Evolutionary conservation across 2,329 filamentous ascomycete genomes (phyloP).

Genomic region (Madurella fahalii): DNA sequence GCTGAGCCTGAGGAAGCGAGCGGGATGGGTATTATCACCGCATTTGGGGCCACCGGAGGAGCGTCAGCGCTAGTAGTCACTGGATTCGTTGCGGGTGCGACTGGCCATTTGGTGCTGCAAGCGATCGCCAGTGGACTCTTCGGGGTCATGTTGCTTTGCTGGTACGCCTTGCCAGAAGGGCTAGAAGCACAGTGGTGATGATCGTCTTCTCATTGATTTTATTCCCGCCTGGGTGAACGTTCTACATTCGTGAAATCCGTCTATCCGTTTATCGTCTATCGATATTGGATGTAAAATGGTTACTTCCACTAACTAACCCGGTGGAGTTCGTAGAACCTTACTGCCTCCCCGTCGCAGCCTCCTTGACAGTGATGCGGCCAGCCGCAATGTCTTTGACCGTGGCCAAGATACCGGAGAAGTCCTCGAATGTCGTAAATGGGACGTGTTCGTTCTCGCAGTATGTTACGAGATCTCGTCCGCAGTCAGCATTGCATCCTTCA

Average conservation of each 20-base stretch:
- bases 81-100: constrained; percentile 58
- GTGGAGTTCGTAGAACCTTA: neutral
- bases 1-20: constrained; percentile 57
- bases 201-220: too few relatives aligned
- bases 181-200: too few relatives aligned
- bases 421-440: constrained; percentile 81
- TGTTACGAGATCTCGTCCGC: constrained; percentile 66
- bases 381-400: constrained; percentile 26
- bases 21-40: constrained; percentile 63
- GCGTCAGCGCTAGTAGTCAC: constrained; percentile 64
- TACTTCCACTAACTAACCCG: too few relatives aligned
- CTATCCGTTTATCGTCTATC: constrained; percentile 10
- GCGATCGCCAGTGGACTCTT: too few relatives aligned
- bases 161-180: too few relatives aligned
- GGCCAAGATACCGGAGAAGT: constrained; percentile 60
- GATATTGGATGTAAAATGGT: neutral
- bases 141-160: too few relatives aligned
- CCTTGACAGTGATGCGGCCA: constrained; percentile 23
- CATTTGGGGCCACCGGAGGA: constrained; percentile 66
- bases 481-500: constrained; percentile 17
- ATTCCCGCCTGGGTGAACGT: neutral
- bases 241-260: neutral
- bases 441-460: constrained; percentile 83
- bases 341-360: constrained; percentile 26
- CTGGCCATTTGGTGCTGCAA: constrained; percentile 56